These are phyloP conservation scores for Colletotrichum plurivorum DNA, from an alignment of 2,329 filamentous ascomycete genomes.

Conservation along the genomic window DNA sequence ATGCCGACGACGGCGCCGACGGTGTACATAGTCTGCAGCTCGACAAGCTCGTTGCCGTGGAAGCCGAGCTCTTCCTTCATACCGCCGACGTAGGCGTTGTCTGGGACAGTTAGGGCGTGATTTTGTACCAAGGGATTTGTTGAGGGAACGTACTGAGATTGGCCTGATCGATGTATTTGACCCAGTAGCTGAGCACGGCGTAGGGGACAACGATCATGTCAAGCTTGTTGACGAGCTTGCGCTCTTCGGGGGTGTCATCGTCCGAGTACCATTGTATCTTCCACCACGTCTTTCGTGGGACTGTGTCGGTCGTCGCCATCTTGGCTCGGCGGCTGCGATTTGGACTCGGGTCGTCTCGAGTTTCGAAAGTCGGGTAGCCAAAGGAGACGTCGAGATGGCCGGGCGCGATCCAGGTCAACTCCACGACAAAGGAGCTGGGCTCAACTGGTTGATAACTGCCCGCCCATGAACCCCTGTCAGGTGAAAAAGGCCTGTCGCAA, in stretches of 20 bases:
- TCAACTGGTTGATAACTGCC: constrained; percentile 22
- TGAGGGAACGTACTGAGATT: constrained; percentile 47
- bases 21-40: constrained; percentile 46
- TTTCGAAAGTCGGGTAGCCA: no score
- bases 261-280: constrained; percentile 63
- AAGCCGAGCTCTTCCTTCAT: constrained; percentile 46
- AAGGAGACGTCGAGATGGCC: not conserved
- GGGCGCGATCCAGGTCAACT: not conserved
- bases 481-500: not conserved
- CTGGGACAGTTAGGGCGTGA: constrained; percentile 59
- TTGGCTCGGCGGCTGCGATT: not conserved
- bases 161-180: constrained; percentile 46
- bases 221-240: constrained; percentile 57
- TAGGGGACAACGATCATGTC: constrained; percentile 54
- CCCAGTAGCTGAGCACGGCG: constrained; percentile 49
- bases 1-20: constrained; percentile 44
- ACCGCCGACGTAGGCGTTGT: constrained; percentile 51
- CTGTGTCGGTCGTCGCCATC: constrained; percentile 18
- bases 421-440: not conserved
- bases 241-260: constrained; percentile 61
- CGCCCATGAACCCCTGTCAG: not conserved
- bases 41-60: constrained; percentile 46
- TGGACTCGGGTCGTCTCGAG: not conserved
- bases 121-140: constrained; percentile 31
- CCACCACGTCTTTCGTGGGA: constrained; percentile 50